Evolutionary conservation across 345 rosid species (phyloP).

Genomic region (Conringia planisiliqua): DNA sequence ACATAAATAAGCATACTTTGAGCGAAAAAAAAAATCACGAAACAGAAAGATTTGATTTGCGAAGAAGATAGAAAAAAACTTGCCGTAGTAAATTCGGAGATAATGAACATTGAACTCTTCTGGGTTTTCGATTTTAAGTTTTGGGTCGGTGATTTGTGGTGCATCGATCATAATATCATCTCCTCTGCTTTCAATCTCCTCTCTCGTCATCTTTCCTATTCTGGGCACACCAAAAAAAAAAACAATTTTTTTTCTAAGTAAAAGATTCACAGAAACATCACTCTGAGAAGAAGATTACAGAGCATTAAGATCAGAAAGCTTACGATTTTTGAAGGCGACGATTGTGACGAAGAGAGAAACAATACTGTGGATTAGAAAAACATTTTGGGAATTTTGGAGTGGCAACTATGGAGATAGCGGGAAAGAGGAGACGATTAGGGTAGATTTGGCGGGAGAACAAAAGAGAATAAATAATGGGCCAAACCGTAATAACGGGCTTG

Average conservation of each 20-base stretch:
- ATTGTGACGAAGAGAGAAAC: background rate
- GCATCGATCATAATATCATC: conserved; percentile 60
- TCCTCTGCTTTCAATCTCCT: conserved; percentile 38
- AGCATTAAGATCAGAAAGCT: background rate
- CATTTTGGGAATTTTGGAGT: background rate
- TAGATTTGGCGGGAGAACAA: conserved; percentile 15
- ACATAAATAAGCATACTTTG: background rate
- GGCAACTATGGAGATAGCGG: background rate
- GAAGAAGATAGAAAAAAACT: background rate
- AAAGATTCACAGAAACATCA: background rate
- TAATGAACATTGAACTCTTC: conserved; percentile 54
- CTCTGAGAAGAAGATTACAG: too few relatives aligned
- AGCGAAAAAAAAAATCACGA: background rate
- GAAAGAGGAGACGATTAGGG: conserved; percentile 18
- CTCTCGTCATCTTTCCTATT: conserved; percentile 39
- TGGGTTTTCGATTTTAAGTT: conserved; percentile 28
- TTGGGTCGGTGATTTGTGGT: conserved; percentile 17
- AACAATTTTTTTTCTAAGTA: background rate
- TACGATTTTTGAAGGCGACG: background rate
- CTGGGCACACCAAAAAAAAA: background rate
- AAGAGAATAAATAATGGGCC: background rate
- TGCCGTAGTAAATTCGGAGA: conserved; percentile 74
- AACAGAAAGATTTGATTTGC: background rate
- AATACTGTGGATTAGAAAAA: background rate
- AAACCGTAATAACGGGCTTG: background rate